A percentile compares a stretch with the other conserved stretches of the same genome.
phyloP scores from a whole-genome alignment of 1,284 basidiomycete genomes.

The Marasmius sp. region DNA sequence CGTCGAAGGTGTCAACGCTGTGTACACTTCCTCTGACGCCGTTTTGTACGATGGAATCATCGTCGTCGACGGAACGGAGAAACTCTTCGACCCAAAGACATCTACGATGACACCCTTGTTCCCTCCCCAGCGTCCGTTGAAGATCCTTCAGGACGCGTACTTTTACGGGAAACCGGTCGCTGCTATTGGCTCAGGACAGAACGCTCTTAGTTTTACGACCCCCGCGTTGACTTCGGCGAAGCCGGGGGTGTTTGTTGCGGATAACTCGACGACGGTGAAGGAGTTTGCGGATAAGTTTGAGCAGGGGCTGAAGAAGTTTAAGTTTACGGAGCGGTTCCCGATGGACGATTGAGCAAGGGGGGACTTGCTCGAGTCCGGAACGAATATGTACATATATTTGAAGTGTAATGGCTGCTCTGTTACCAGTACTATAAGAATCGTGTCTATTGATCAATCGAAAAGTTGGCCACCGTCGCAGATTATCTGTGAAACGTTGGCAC shows the following conservation, averaged over 20 bases:
- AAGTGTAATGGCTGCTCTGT: too few species aligned
- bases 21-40: constrained; percentile 2
- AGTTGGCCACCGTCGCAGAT: background rate
- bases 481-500: background rate
- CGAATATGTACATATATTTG: too few species aligned
- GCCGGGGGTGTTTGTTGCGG: background rate
- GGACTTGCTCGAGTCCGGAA: too few species aligned
- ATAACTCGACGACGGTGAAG: background rate
- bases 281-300: constrained; percentile 1
- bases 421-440: too few species aligned
- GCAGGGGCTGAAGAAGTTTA: constrained; percentile 8
- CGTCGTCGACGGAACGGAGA: background rate
- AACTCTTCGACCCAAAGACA: background rate
- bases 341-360: background rate
- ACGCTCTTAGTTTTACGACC: background rate
- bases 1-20: background rate
- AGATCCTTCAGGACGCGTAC: constrained; percentile 3
- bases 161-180: constrained; percentile 8
- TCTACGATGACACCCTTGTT: background rate
- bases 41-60: constrained; percentile 9
- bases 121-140: constrained; percentile 3
- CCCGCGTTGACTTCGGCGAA: background rate
- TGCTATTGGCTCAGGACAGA: background rate
- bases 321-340: constrained; percentile 5
- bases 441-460: background rate